Percentiles rank a stretch among this genome's conserved stretches.
Evolutionary conservation across 768 basidiomycete genomes (phyloP).

Genomic region (Tephrocybe sp.): DNA sequence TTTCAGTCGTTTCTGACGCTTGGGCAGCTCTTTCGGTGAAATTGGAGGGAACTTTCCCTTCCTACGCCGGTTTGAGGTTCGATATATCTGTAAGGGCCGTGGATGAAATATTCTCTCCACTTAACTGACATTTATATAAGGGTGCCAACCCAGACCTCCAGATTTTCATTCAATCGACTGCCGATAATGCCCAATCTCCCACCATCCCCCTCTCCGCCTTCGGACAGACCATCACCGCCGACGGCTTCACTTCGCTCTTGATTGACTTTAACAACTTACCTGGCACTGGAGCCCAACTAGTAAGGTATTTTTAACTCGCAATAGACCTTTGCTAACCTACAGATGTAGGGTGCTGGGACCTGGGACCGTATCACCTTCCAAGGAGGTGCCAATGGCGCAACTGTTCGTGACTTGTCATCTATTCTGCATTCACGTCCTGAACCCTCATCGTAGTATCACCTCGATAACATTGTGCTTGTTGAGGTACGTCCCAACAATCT

Average conservation of each 20-base stretch:
- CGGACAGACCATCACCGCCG: slow-evolving; percentile 34
- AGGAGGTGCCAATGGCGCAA: slow-evolving; percentile 42
- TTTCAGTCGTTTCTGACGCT: slow-evolving; percentile 40
- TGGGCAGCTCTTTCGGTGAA: slow-evolving; percentile 49
- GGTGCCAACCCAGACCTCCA: slow-evolving; percentile 44
- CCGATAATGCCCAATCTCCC: slow-evolving; percentile 34
- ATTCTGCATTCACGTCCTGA: not conserved
- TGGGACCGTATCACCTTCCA: slow-evolving; percentile 54
- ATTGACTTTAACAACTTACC: slow-evolving; percentile 48
- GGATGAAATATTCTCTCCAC: not conserved
- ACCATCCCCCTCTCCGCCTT: slow-evolving; percentile 41
- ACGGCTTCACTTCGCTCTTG: slow-evolving; percentile 40
- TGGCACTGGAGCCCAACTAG: slow-evolving; percentile 37
- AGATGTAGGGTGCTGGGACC: slow-evolving; percentile 33
- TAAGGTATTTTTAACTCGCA: slow-evolving; percentile 7
- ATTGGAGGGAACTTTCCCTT: slow-evolving; percentile 36
- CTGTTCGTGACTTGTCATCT: slow-evolving; percentile 22
- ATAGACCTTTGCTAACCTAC: not conserved
- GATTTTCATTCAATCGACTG: slow-evolving; percentile 38
- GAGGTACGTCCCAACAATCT: slow-evolving; percentile 23
- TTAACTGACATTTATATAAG: slow-evolving; percentile 20
- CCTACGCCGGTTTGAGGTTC: slow-evolving; percentile 46
- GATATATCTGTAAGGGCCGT: slow-evolving; percentile 43
- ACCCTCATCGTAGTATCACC: slow-evolving; percentile 34
- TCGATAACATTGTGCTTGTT: slow-evolving; percentile 49